phyloP scores from a whole-genome alignment of 1,284 basidiomycete species.

The Boletus coffeatus region DNA sequence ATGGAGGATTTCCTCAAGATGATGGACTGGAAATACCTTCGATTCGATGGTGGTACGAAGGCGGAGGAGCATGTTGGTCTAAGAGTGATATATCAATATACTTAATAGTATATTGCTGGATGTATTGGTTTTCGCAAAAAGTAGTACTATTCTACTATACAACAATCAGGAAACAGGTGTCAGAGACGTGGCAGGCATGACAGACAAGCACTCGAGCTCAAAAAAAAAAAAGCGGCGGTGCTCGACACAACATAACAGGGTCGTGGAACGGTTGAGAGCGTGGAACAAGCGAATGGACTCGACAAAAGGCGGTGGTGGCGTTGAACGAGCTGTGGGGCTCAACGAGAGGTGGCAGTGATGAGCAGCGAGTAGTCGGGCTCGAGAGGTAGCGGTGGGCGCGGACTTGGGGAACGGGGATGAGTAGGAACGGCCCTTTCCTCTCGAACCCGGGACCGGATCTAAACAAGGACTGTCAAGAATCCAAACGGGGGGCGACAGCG shows the following conservation, averaged over 20 bases:
- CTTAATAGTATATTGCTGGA: not conserved
- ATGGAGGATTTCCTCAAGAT: slow-evolving; percentile 98
- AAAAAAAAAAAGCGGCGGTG: not conserved
- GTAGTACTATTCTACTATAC: not conserved
- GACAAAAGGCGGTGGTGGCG: too few relatives aligned
- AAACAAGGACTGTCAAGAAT: too few relatives aligned
- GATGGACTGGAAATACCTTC: slow-evolving; percentile 87
- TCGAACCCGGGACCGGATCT: too few relatives aligned
- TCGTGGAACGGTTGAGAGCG: too few relatives aligned
- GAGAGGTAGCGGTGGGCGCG: not conserved
- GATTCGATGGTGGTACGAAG: slow-evolving; percentile 97
- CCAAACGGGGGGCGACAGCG: too few relatives aligned
- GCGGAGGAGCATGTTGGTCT: slow-evolving; percentile 91
- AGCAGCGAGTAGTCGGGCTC: not conserved
- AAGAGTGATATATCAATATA: too few relatives aligned
- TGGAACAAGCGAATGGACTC: too few relatives aligned
- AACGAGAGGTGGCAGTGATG: not conserved
- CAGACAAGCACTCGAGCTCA: not conserved
- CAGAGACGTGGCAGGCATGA: not conserved
- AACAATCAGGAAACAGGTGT: not conserved
- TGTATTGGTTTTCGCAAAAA: not conserved
- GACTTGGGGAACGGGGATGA: too few relatives aligned
- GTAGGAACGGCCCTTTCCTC: too few relatives aligned
- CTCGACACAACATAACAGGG: too few relatives aligned
- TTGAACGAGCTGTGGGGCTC: not conserved